Evolutionary conservation across 1,284 basidiomycete genomes (phyloP).

Genomic region (Puccinia sorghi): DNA sequence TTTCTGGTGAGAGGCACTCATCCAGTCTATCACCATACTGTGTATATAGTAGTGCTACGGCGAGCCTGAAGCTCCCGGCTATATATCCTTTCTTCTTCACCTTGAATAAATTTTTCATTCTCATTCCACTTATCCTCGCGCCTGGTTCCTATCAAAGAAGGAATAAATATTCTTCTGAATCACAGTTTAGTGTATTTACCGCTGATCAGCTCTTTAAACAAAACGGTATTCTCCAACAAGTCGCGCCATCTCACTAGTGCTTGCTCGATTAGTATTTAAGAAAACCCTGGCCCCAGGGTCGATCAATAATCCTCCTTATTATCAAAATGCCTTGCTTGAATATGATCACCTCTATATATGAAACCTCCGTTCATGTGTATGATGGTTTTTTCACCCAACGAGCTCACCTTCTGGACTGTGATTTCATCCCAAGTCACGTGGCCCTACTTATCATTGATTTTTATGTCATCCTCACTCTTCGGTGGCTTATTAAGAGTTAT

Average conservation of each 20-base stretch:
- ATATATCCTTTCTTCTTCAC: background rate
- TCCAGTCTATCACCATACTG: background rate
- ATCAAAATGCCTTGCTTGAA: background rate
- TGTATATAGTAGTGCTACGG: background rate
- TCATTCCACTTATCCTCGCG: background rate
- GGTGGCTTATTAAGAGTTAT: background rate
- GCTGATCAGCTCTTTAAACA: background rate
- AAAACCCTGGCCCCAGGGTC: slow-evolving; percentile 23
- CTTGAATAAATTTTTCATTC: background rate
- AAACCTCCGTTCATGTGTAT: slow-evolving; percentile 14
- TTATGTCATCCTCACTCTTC: slow-evolving; percentile 20
- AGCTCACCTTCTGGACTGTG: slow-evolving; percentile 12
- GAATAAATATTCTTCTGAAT: background rate
- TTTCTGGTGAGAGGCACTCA: background rate
- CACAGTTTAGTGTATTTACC: background rate
- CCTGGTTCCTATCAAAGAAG: background rate
- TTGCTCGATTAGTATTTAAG: slow-evolving; percentile 3
- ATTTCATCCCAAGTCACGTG: slow-evolving; percentile 9
- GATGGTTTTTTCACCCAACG: background rate
- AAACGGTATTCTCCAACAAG: slow-evolving; percentile 7
- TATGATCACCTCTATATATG: slow-evolving; percentile 28
- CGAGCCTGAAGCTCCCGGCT: background rate
- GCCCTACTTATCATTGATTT: slow-evolving; percentile 4
- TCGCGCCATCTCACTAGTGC: slow-evolving; percentile 5
- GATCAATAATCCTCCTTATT: background rate